Evolutionary conservation across 1,139 yeast species (phyloP).

Genomic region (Candida smagusa): DNA sequence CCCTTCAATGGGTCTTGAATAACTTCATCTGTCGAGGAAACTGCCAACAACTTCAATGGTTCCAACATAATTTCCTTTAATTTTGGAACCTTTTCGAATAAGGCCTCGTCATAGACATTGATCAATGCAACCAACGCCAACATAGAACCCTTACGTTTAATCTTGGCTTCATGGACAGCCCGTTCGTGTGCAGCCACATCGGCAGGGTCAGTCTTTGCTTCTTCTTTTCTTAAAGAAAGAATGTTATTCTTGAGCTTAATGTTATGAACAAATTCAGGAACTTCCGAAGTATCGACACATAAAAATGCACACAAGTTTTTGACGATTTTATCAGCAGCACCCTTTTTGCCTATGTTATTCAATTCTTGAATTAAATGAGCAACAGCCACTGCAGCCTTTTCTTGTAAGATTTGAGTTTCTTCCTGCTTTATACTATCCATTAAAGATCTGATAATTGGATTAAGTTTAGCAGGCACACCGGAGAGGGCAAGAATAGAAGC

Average conservation of each 20-base stretch:
- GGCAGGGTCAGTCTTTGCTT: conserved; percentile 63
- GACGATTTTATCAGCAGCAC: conserved; percentile 83
- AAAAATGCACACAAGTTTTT: conserved; percentile 89
- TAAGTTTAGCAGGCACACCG: conserved; percentile 79
- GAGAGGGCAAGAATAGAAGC: conserved; percentile 63
- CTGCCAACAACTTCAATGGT: conserved; percentile 44
- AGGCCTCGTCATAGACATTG: conserved; percentile 45
- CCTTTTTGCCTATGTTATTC: conserved; percentile 52
- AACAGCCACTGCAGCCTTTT: conserved; percentile 67
- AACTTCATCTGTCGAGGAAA: conserved; percentile 30
- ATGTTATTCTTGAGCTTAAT: conserved; percentile 54
- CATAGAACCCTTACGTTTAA: conserved; percentile 82
- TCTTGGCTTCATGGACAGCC: conserved; percentile 68
- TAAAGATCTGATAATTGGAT: conserved; percentile 82
- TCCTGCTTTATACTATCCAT: conserved; percentile 93
- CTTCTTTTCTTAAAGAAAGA: conserved; percentile 78
- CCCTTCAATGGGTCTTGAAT: conserved; percentile 54
- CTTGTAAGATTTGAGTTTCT: conserved; percentile 62
- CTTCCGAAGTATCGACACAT: conserved; percentile 94
- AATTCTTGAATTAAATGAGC: conserved; percentile 61
- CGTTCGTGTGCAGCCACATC: conserved; percentile 63
- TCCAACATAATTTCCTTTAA: conserved; percentile 65
- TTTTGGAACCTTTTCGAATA: conserved; percentile 67
- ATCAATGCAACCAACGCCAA: conserved; percentile 62
- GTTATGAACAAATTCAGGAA: conserved; percentile 84